phyloP scores from a whole-genome alignment of 306 rosid genomes.

The Purshia tridentata region DNA sequence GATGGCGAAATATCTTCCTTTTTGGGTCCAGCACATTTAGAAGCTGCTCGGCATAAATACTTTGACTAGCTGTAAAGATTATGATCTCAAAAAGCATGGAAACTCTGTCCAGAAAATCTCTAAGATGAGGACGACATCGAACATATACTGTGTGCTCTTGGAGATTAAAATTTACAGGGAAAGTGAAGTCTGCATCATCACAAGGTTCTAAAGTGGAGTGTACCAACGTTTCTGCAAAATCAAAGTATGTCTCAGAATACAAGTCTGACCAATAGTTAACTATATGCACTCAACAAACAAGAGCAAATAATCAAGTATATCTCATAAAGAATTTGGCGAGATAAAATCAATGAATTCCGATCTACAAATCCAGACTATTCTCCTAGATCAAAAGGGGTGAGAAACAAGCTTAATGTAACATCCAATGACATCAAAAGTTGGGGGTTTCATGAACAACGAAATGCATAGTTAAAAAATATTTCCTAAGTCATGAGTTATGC shows the following conservation, averaged over 20 bases:
- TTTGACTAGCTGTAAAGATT: constrained; percentile 97
- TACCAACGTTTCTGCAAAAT: constrained; percentile 91
- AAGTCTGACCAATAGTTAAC: neutral
- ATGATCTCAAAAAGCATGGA: constrained; percentile 84
- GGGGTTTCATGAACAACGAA: neutral
- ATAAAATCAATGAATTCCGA: neutral
- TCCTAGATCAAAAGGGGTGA: neutral
- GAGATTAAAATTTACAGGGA: constrained; percentile 81
- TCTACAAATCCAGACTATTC: constrained; percentile 3
- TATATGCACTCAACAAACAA: neutral
- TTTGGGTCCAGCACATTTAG: constrained; percentile 93
- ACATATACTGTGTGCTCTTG: constrained; percentile 92
- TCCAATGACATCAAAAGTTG: neutral
- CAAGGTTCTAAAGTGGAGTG: constrained; percentile 94
- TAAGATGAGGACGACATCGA: constrained; percentile 95
- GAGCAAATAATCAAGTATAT: neutral
- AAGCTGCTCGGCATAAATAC: constrained; percentile 98
- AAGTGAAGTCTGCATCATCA: constrained; percentile 85
- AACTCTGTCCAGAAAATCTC: constrained; percentile 76
- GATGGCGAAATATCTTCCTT: constrained; percentile 92
- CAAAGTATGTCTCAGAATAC: constrained; percentile 27
- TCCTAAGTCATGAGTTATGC: neutral
- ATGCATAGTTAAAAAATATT: neutral
- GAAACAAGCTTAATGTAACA: neutral
- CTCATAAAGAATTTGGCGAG: neutral